A percentile compares a stretch with the other conserved stretches of the same genome.
Conservation (phyloP, 75 land plant genomes). For the Chamaecyparis obtusa region DNA sequence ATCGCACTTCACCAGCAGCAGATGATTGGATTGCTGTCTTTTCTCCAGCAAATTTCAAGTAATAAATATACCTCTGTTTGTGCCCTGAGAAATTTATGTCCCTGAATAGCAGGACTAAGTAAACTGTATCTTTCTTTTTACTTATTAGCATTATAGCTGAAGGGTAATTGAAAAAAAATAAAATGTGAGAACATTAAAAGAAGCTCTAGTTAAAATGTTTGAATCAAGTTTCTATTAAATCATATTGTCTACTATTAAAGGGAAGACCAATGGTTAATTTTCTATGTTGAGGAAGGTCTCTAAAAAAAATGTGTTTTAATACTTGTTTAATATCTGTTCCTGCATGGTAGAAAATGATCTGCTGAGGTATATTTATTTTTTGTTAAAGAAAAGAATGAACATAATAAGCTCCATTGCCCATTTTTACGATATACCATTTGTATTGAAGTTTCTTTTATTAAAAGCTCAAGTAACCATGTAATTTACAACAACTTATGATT, state of each 20-base stretch:
- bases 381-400: neutral
- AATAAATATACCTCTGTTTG: neutral
- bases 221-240: neutral
- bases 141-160: slow-evolving; percentile 25
- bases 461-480: neutral
- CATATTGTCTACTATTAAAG: neutral
- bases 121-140: slow-evolving; percentile 9
- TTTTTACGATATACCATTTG: neutral
- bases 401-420: neutral
- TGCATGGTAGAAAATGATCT: neutral
- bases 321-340: neutral
- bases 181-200: neutral
- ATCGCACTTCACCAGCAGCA: slow-evolving; percentile 42
- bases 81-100: neutral
- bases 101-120: neutral
- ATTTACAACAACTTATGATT: neutral
- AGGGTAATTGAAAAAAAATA: slow-evolving; percentile 8
- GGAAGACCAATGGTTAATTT: neutral
- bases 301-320: neutral
- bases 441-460: neutral
- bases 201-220: slow-evolving; percentile 63
- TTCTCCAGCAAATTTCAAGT: slow-evolving; percentile 89
- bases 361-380: neutral
- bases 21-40: slow-evolving; percentile 95
- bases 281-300: neutral